Evolutionary conservation across 371 early-diverging fungal genomes (phyloP).

Genomic region (Circinella minor): DNA sequence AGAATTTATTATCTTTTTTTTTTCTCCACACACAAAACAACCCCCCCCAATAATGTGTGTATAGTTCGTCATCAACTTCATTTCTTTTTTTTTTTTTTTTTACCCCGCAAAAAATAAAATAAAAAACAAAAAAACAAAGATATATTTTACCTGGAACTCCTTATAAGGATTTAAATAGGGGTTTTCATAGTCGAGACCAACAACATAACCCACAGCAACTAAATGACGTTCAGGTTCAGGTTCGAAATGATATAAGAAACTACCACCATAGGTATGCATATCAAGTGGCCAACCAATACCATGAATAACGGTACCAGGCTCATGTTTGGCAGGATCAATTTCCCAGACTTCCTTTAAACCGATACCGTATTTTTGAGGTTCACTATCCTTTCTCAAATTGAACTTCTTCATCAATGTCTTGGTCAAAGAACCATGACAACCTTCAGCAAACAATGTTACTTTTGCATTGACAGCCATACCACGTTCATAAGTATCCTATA

Average conservation of each 20-base stretch:
- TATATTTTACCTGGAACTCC: slow-evolving; percentile 79
- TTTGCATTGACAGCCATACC: slow-evolving; percentile 97
- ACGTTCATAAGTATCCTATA: slow-evolving; percentile 84
- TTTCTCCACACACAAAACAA: not conserved
- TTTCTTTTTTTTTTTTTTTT: too few relatives aligned
- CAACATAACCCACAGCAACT: slow-evolving; percentile 88
- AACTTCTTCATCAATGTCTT: slow-evolving; percentile 90
- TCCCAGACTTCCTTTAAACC: slow-evolving; percentile 99
- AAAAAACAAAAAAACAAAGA: not conserved
- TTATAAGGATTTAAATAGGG: slow-evolving; percentile 95
- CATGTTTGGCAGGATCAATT: slow-evolving; percentile 84
- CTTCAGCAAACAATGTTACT: slow-evolving; percentile 96
- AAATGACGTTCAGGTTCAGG: slow-evolving; percentile 67
- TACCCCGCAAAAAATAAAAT: not conserved
- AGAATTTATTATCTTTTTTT: not conserved
- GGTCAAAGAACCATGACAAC: slow-evolving; percentile 96
- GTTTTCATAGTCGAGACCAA: slow-evolving; percentile 94
- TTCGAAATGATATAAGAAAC: slow-evolving; percentile 95
- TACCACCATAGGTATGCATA: slow-evolving; percentile 90
- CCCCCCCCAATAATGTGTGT: too few relatives aligned
- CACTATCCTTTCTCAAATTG: slow-evolving; percentile 82
- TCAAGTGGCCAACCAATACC: slow-evolving; percentile 95
- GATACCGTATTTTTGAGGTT: slow-evolving; percentile 91
- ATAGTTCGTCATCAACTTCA: too few relatives aligned
- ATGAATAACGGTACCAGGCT: slow-evolving; percentile 88